Percentiles rank a stretch among this genome's conserved stretches.
Evolutionary conservation across 257 asterid species (phyloP).

Genomic region (Verbena officinalis): DNA sequence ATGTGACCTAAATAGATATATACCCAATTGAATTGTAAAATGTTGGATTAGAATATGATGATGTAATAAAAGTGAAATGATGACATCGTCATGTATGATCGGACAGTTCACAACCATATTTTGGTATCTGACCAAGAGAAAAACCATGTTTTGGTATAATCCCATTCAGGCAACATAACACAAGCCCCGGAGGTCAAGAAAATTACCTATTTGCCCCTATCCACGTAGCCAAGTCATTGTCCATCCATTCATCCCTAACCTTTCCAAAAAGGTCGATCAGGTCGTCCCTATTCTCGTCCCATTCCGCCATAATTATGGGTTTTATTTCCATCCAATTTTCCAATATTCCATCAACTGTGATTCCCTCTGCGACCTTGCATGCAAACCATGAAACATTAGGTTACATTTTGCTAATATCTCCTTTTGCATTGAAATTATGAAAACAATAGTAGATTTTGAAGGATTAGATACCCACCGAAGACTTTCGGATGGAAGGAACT

Average conservation of each 20-base stretch:
- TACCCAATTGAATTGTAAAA: too few species aligned
- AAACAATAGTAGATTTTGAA: background rate
- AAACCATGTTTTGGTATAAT: too few species aligned
- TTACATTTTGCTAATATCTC: background rate
- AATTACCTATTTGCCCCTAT: conserved; percentile 80
- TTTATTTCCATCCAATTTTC: conserved; percentile 79
- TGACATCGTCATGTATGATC: background rate
- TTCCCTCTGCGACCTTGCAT: conserved; percentile 83
- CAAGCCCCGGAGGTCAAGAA: background rate
- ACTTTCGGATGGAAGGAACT: conserved; percentile 73
- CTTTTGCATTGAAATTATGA: conserved; percentile 8
- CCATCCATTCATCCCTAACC: conserved; percentile 91
- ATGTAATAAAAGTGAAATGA: background rate
- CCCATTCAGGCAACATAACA: too few species aligned
- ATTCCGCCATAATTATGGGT: conserved; percentile 78
- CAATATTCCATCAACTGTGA: conserved; percentile 65
- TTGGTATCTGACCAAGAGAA: too few species aligned
- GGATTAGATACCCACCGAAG: conserved; percentile 66
- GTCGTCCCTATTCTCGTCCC: conserved; percentile 77
- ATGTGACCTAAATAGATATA: too few species aligned
- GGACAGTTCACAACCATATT: too few species aligned
- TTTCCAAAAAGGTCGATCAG: conserved; percentile 84
- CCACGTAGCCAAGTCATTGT: conserved; percentile 74
- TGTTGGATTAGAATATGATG: too few species aligned
- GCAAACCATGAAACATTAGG: conserved; percentile 33